phyloP scores from a whole-genome alignment of 192 early-diverging fungal genomes.

The Rhizoclosmatium sp. region DNA sequence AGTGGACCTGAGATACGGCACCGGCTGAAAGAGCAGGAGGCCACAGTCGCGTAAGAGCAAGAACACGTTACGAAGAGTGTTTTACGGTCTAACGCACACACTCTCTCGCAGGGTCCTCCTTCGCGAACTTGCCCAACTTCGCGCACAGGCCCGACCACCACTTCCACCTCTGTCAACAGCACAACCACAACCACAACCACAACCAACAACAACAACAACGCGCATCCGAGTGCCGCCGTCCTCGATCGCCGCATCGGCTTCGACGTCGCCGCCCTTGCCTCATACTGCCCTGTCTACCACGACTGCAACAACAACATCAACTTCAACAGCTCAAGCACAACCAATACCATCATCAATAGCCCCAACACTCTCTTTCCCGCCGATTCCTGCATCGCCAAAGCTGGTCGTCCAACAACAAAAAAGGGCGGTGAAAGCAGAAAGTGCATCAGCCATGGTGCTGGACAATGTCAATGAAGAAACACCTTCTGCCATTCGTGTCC shows the following conservation, averaged over 20 bases:
- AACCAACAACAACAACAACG: background rate
- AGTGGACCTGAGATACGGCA: slow-evolving; percentile 1
- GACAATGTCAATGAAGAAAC: too few species aligned
- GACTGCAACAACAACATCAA: too few species aligned
- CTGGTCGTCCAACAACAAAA: background rate
- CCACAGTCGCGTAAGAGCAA: background rate
- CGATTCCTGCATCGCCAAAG: background rate
- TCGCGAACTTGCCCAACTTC: background rate
- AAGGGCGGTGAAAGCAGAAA: too few species aligned
- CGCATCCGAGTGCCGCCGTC: background rate
- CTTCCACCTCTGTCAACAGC: background rate
- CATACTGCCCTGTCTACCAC: too few species aligned
- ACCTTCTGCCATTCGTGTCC: too few species aligned
- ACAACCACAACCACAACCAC: background rate
- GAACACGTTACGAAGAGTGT: background rate
- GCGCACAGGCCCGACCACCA: background rate
- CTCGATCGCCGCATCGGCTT: background rate
- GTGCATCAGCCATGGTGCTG: too few species aligned
- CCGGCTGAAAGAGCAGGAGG: slow-evolving; percentile 1
- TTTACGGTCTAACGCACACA: background rate
- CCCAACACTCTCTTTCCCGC: background rate
- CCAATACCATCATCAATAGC: background rate
- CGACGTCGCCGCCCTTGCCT: background rate
- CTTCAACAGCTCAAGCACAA: background rate
- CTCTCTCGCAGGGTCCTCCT: background rate